Conservation (phyloP, 352 stramenopile genomes). For the Phytopythium chamaehyphon region DNA sequence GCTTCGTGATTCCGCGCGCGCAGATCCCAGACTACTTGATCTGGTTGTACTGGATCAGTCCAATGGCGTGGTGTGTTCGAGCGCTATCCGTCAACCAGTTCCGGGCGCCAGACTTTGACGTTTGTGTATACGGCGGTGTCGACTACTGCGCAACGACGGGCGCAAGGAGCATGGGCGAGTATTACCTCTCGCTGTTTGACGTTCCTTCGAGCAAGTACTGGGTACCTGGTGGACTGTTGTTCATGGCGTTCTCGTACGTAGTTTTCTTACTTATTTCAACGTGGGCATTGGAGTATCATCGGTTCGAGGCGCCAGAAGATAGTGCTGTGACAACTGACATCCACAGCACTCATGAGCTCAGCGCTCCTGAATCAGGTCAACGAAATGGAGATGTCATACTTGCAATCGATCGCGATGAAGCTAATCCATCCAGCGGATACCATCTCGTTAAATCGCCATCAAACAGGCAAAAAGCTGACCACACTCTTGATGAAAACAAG, state of each 20-base stretch:
- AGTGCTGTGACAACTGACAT: constrained; percentile 2
- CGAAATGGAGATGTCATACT: not conserved
- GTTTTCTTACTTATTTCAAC: constrained; percentile 28
- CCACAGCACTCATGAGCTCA: constrained; percentile 2
- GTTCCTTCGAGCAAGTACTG: constrained; percentile 25
- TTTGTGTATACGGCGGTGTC: constrained; percentile 28
- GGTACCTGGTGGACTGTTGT: constrained; percentile 31
- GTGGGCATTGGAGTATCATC: constrained; percentile 24
- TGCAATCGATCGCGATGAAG: not conserved
- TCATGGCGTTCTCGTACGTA: constrained; percentile 26
- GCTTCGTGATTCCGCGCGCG: constrained; percentile 43
- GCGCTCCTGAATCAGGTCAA: not conserved
- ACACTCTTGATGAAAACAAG: constrained; percentile 10
- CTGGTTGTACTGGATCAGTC: constrained; percentile 42
- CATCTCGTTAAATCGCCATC: constrained; percentile 20
- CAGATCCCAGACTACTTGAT: constrained; percentile 42
- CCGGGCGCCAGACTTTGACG: constrained; percentile 23
- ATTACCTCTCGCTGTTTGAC: constrained; percentile 33
- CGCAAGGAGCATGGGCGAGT: constrained; percentile 31
- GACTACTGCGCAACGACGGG: constrained; percentile 20
- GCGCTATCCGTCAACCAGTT: constrained; percentile 36
- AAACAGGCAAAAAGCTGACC: constrained; percentile 10
- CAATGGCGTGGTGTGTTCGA: constrained; percentile 30
- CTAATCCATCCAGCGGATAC: constrained; percentile 7
- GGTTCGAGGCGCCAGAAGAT: constrained; percentile 22